Evolutionary conservation across 495 filamentous ascomycete species (phyloP), one percentile per base, ranked within the genome.

Genomic region (Eremomyces bilateralis): DNA sequence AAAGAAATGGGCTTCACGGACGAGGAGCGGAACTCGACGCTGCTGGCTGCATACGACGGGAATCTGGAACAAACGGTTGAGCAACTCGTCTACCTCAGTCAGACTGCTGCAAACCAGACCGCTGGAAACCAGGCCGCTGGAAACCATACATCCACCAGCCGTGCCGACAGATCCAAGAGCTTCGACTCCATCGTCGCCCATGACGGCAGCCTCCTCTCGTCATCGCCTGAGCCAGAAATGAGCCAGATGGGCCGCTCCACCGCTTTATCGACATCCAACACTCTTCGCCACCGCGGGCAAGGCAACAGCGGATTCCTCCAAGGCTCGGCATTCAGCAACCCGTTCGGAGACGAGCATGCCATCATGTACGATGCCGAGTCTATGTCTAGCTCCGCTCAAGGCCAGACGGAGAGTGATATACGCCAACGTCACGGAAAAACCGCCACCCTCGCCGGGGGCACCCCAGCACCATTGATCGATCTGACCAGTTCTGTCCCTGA

Each of bases 311-410:
- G 65, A 12, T 53, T 72, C 28, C 53, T 59, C 18, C 37, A 45
- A 15, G 56, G 64, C 10, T 52, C 65, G n/a, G 45, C 64, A 17
- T 58, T 62, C 20, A 57, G 63, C 8, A 71, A 73, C 51, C 70
- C 63, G 17, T 78, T 66, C 51, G 57, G 49, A 36, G 78, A 67
- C 44, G 69, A 69, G 53, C 42, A 35, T n/a, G n/a, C n/a, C n/a
- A n/a, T n/a, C n/a, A n/a, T n/a, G n/a, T n/a, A n/a, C n/a, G n/a
- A n/a, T n/a, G n/a, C n/a, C n/a, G n/a, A n/a, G n/a, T n/a, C n/a
- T n/a, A n/a, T n/a, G n/a, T n/a, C n/a, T n/a, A n/a, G n/a, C n/a
- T n/a, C n/a, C n/a, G n/a, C n/a, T n/a, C n/a, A n/a, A n/a, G n/a
- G n/a, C n/a, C n/a, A n/a, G n/a, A n/a, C n/a, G n/a, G n/a, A n/a